A percentile compares a stretch with the other conserved stretches of the same genome.
Evolutionary conservation across 306 rosid genomes (phyloP).

Genomic region (Gastrolobium bilobum): DNA sequence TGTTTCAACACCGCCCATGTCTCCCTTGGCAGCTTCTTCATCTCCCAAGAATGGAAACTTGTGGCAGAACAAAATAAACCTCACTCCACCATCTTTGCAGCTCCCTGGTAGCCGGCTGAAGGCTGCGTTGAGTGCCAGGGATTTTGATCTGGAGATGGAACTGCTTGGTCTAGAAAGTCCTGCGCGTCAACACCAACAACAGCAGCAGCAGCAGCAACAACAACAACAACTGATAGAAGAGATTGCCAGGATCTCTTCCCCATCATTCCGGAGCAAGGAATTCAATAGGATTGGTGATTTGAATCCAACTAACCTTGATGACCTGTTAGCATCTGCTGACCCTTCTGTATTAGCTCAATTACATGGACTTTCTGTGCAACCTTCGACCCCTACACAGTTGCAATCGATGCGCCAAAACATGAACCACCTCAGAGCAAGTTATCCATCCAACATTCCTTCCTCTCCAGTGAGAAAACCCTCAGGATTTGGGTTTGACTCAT

Average conservation of each 20-base stretch:
- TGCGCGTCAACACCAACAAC: conserved; percentile 58
- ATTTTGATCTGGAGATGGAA: conserved; percentile 86
- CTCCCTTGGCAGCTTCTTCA: conserved; percentile 82
- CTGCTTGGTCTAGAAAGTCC: conserved; percentile 71
- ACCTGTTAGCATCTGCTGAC: conserved; percentile 78
- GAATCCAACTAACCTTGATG: conserved; percentile 90
- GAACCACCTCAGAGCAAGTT: conserved; percentile 92
- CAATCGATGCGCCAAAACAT: conserved; percentile 87
- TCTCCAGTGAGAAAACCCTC: conserved; percentile 82
- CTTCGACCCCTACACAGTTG: conserved; percentile 71
- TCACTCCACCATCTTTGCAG: conserved; percentile 92
- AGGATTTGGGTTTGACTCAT: conserved; percentile 76
- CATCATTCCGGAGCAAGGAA: conserved; percentile 68
- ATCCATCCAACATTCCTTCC: conserved; percentile 82
- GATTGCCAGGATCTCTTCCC: conserved; percentile 91
- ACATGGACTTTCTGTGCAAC: conserved; percentile 68
- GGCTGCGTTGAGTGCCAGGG: conserved; percentile 85
- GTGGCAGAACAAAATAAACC: conserved; percentile 92
- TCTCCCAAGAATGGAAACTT: conserved; percentile 85
- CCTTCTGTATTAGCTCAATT: conserved; percentile 71
- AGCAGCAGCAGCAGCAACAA: conserved; percentile 70
- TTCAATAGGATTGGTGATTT: conserved; percentile 72
- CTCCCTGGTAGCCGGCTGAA: conserved; percentile 91
- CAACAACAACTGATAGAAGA: conserved; percentile 85
- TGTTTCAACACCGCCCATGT: conserved; percentile 92